Base-by-base conservation (phyloP, 306 rosid genomes). In the Gillenia trifoliata region DNA sequence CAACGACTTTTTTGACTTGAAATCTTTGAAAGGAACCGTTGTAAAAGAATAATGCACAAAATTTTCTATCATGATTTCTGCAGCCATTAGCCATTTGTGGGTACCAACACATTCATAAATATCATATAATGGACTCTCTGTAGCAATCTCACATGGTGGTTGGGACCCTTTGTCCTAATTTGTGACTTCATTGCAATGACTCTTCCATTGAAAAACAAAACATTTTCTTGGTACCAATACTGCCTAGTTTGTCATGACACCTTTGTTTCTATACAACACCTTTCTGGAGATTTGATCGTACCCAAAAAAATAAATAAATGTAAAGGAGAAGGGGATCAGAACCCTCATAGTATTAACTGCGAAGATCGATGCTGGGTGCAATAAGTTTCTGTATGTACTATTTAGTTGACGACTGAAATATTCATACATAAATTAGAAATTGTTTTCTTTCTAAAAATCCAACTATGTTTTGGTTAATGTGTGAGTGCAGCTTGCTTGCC, bases 81-180 rank as follows among this genome's bases (percentile, higher is more conserved):
- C 74, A 33, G n/a, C 50, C 55, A 66, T 36, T 71, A 57, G 54
- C 26, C 62, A 47, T 49, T 64, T 64, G 52, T 36, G 71, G 64
- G 49, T 50, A 49, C 26, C 33, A 19, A 49, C 11, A 64, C 45
- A 57, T 4, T 28, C 26, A 19, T 3, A 33, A 8, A 19, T 20
- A 33, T 33, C 8, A 72, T 25, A 59, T 57, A 11, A 40, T 57
- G 76, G 66, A 72, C 55, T 71, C 55, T 57, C 30, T 29, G 68
- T 45, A 73, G 41, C 29, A 29, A 25, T 72, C 41, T 41, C 68
- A 73, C 77, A 61, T 73, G 77, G 77, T 73, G 15, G 68, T 73
- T 61, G 68, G 60, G 65, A 36, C 77, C 43, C 68, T 61, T 60
- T 43, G 68, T 73, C 68, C 33, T 34, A 73, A 20, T 73, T 41